A percentile compares a stretch with the other conserved stretches of the same genome.
Conservation (phyloP, 345 rosid genomes). For the Acer negundo region DNA sequence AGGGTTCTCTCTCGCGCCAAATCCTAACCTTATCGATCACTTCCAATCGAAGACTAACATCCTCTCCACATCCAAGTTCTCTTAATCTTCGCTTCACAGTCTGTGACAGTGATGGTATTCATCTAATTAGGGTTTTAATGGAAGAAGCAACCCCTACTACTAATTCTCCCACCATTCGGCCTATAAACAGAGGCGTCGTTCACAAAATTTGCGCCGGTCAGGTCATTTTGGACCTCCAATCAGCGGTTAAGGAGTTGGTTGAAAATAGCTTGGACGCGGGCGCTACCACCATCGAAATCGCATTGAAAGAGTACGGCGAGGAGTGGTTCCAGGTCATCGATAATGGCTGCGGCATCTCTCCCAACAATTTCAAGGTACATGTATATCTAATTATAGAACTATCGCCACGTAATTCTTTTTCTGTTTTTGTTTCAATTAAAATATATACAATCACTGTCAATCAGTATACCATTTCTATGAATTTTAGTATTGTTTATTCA, state of each 20-base stretch:
- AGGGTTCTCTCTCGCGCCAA: background rate
- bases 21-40: background rate
- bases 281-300: slow-evolving; percentile 78
- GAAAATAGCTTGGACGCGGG: slow-evolving; percentile 99
- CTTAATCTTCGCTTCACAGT: background rate
- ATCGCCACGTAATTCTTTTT: background rate
- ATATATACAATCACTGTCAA: background rate
- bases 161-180: slow-evolving; percentile 50
- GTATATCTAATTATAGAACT: background rate
- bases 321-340: slow-evolving; percentile 93
- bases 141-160: slow-evolving; percentile 27
- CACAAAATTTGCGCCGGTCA: slow-evolving; percentile 91
- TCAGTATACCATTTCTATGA: background rate
- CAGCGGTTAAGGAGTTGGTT: slow-evolving; percentile 95
- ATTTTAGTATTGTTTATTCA: background rate
- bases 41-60: background rate
- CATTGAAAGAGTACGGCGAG: slow-evolving; percentile 75
- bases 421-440: background rate
- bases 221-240: slow-evolving; percentile 88
- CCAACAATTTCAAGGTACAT: slow-evolving; percentile 72
- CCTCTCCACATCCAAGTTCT: background rate
- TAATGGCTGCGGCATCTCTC: slow-evolving; percentile 91
- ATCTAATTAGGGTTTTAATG: slow-evolving; percentile 28
- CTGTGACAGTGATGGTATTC: background rate
- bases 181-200: slow-evolving; percentile 75